phyloP scores from a whole-genome alignment of 805 yeast genomes.

The Lipomyces chichibuensis region DNA sequence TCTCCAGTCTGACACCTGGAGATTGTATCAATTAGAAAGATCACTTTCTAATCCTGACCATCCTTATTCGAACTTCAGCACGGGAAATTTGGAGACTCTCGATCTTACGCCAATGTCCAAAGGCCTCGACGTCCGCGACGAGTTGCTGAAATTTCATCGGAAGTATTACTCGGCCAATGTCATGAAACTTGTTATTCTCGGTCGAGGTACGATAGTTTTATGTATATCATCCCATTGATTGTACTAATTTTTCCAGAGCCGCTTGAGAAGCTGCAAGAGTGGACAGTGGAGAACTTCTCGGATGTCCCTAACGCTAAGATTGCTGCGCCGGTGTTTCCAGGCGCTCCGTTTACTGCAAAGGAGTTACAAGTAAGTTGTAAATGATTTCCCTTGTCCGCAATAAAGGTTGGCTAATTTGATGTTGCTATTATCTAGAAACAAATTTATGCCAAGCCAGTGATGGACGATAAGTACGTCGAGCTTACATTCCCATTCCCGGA shows the following conservation, averaged over 20 bases:
- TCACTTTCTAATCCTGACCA: conserved; percentile 71
- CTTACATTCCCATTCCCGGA: conserved; percentile 77
- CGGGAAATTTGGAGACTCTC: conserved; percentile 82
- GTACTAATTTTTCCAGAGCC: conserved; percentile 50
- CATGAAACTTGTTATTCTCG: conserved; percentile 84
- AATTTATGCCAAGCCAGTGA: conserved; percentile 76
- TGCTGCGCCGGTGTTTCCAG: conserved; percentile 47
- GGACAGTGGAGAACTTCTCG: conserved; percentile 71
- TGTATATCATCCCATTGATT: neutral
- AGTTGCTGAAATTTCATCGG: conserved; percentile 72
- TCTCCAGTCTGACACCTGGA: conserved; percentile 86
- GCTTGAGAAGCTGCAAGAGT: conserved; percentile 66
- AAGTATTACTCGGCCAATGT: conserved; percentile 79
- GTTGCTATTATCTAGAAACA: conserved; percentile 39
- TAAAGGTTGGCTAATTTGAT: conserved; percentile 1
- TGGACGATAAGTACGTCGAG: conserved; percentile 71
- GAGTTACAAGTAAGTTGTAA: conserved; percentile 45
- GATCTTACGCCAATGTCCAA: conserved; percentile 61
- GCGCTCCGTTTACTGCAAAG: conserved; percentile 53
- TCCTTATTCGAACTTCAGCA: conserved; percentile 85
- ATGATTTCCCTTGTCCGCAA: neutral
- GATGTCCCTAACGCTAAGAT: conserved; percentile 59
- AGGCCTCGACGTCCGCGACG: conserved; percentile 78
- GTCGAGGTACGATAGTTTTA: conserved; percentile 51
- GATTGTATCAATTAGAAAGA: conserved; percentile 82